Evolutionary conservation across 129 eudicot species (phyloP).

Genomic region (Artemisia tridentata): DNA sequence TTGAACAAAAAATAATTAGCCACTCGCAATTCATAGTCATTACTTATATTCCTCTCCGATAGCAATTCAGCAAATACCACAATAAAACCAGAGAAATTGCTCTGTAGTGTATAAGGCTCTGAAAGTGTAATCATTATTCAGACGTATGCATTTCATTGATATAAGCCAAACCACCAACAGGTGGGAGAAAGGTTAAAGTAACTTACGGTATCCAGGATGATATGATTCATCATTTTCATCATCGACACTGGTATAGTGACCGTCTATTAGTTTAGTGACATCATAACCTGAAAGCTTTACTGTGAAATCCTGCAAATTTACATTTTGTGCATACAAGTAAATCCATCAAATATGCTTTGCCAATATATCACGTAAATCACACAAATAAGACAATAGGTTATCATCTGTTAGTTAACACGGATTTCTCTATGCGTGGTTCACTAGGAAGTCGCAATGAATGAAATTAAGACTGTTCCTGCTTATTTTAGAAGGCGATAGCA

Average conservation of each 20-base stretch:
- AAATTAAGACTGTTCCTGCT: too few relatives aligned
- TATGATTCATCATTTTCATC: background rate
- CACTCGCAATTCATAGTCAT: background rate
- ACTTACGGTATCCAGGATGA: constrained; percentile 14
- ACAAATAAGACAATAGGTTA: too few relatives aligned
- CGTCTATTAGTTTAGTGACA: background rate
- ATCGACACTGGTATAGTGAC: background rate
- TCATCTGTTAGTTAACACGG: too few relatives aligned
- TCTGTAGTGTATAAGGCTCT: background rate
- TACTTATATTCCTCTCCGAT: background rate
- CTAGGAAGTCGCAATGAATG: too few relatives aligned
- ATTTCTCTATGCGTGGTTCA: too few relatives aligned
- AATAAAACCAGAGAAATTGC: constrained; percentile 7
- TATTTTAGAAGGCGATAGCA: too few relatives aligned
- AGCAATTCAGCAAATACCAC: background rate
- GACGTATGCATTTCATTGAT: constrained; percentile 5
- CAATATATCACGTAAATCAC: too few relatives aligned
- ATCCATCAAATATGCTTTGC: background rate
- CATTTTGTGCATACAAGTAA: background rate
- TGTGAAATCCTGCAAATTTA: constrained; percentile 11
- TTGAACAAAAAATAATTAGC: background rate
- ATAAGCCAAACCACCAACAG: background rate
- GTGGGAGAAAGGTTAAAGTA: background rate
- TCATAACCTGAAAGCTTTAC: constrained; percentile 11
- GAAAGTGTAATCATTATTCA: background rate